Conservation (phyloP, 495 filamentous ascomycete genomes). For the Lasiosphaeria miniovina region DNA sequence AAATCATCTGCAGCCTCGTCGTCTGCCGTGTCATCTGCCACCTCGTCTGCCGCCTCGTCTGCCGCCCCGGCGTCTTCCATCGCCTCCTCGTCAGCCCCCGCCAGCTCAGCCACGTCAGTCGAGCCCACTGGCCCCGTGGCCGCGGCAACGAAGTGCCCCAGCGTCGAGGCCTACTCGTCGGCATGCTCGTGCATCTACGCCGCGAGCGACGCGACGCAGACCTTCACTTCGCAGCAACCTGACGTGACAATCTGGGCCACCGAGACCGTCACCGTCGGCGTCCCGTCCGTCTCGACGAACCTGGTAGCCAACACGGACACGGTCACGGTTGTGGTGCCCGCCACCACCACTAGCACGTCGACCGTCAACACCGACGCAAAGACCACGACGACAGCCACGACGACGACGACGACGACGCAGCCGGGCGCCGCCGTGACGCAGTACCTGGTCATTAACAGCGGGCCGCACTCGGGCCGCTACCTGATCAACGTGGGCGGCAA, state of each 20-base stretch:
- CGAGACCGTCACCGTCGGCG: not conserved
- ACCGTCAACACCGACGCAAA: constrained; percentile 3
- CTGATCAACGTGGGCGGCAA: not conserved
- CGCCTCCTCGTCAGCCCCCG: not conserved
- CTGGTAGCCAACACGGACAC: not conserved
- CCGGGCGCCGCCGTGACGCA: not conserved
- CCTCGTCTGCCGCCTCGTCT: not conserved
- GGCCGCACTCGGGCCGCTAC: not conserved
- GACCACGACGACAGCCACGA: constrained; percentile 4
- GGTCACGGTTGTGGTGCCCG: not conserved
- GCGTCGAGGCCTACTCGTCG: constrained; percentile 5
- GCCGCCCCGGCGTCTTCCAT: not conserved
- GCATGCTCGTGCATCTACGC: constrained; percentile 8
- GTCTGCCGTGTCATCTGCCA: not conserved
- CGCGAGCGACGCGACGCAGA: constrained; percentile 5
- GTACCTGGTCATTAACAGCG: not conserved
- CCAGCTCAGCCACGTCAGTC: not conserved
- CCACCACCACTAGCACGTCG: constrained; percentile 2
- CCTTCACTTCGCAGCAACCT: not conserved
- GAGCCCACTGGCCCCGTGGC: not conserved
- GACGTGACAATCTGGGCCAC: not conserved
- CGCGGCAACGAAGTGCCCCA: constrained; percentile 1
- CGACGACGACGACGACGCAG: not conserved
- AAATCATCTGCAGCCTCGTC: not conserved
- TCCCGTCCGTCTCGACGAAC: not conserved